Evolutionary conservation across 2,329 filamentous ascomycete genomes (phyloP), one percentile per base, ranked within the genome.

Genomic region (Colletotrichum tropicicola): DNA sequence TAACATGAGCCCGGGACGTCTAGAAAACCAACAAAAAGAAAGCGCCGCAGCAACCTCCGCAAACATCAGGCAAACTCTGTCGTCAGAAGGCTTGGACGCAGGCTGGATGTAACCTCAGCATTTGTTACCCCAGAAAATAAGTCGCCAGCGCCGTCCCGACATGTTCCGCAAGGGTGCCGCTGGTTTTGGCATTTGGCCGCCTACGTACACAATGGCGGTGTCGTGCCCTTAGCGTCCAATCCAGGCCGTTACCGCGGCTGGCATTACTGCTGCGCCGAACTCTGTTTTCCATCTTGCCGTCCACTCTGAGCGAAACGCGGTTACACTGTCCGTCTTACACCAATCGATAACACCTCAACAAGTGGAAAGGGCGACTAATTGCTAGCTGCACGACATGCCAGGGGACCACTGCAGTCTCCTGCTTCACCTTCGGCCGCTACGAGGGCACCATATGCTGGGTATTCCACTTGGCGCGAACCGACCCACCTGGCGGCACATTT

Each of bases 51-150:
- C 23, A 19, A 25, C 25, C 37, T 64, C 39, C 23, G 48, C 39
- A 48, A 52, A 54, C 47, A 48, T 59, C 56, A 49, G 45, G 25
- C 56, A 59, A 48, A 60, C 41, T 60, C 32, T 54, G 32, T 60
- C 56, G n/a, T 54, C 47, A 32, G 39, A 64, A 43, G 43, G n/a
- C 48, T 49, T 65, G 61, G 48, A 47, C 37, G 58, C 49, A 39
- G 48, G 17, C 30, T 55, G 15, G 21, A 60, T 39, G 56, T 53
- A 48, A 59, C 55, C 39, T 51, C 23, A 59, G 23, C 45, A 49
- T n/a, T 25, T 30, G 44, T 35, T 59, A 49, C 55, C 44, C 25
- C 45, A 49, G 45, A 59, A 32, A 49, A 41, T n/a, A n/a, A 10
- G 12, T 32, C 17, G 32, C 21, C 54, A 49, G 19, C 19, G 25